phyloP scores from a whole-genome alignment of 2,329 filamentous ascomycete species.

The Microcyclospora pomicola region DNA sequence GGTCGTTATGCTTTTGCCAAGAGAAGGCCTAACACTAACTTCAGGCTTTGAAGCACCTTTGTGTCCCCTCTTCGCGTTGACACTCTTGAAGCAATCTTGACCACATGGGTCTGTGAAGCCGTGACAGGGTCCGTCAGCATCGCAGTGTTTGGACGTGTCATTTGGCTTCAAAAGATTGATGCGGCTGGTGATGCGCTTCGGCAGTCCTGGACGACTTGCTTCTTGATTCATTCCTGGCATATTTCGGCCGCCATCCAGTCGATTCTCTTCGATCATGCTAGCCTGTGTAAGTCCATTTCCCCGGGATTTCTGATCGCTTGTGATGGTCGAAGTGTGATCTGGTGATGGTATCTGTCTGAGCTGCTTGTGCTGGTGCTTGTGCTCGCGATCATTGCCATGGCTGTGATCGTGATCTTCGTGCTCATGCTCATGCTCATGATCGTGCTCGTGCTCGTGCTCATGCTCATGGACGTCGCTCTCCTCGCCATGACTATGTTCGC shows the following conservation, averaged over 20 bases:
- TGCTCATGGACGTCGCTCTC: slow-evolving; percentile 22
- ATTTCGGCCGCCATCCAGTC: neutral
- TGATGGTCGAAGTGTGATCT: slow-evolving; percentile 2
- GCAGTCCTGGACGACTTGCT: slow-evolving; percentile 26
- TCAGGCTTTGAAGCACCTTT: slow-evolving; percentile 5
- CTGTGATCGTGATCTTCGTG: slow-evolving; percentile 14
- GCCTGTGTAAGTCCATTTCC: neutral
- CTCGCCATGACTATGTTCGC: slow-evolving; percentile 60
- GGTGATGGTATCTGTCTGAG: neutral
- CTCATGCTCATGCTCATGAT: slow-evolving; percentile 12
- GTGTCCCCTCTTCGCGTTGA: slow-evolving; percentile 25
- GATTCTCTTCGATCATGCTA: neutral
- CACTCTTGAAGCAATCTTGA: slow-evolving; percentile 43
- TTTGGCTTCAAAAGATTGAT: slow-evolving; percentile 35
- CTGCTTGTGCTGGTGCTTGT: slow-evolving; percentile 13
- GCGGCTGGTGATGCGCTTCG: slow-evolving; percentile 27
- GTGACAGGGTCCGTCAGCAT: slow-evolving; percentile 45
- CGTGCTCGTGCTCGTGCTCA: slow-evolving; percentile 16
- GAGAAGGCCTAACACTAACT: slow-evolving; percentile 9
- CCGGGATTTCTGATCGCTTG: slow-evolving; percentile 1
- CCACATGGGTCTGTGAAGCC: slow-evolving; percentile 50
- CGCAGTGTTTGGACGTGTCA: slow-evolving; percentile 29
- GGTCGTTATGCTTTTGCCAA: slow-evolving; percentile 10
- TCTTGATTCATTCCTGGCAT: slow-evolving; percentile 3
- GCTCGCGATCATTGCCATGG: slow-evolving; percentile 11